Percentiles rank a stretch among this genome's conserved stretches.
Evolutionary conservation across 2,329 filamentous ascomycete species (phyloP).

Genomic region (Capronia americana): DNA sequence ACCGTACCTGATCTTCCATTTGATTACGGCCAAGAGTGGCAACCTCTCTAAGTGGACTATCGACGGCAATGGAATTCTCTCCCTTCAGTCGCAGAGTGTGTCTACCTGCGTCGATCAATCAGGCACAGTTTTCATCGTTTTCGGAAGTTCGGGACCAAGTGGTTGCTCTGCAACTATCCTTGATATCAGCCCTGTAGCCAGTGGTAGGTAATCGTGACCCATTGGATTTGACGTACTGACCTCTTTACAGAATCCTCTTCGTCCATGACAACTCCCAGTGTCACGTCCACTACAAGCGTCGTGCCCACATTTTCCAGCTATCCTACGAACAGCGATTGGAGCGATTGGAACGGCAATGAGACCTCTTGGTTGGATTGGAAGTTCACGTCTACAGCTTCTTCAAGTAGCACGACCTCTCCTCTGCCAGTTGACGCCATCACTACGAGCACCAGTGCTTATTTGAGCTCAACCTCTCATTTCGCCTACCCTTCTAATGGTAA

Average conservation of each 20-base stretch:
- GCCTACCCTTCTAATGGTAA: constrained; percentile 8
- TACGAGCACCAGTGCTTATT: constrained; percentile 13
- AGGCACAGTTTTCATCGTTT: constrained; percentile 3
- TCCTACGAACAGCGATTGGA: neutral
- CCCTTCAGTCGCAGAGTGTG: neutral
- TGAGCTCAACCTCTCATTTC: constrained; percentile 6
- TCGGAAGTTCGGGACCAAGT: neutral
- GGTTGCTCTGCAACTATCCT: neutral
- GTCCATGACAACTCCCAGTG: neutral
- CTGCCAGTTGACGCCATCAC: constrained; percentile 10
- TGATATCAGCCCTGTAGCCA: neutral
- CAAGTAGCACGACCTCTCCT: constrained; percentile 4
- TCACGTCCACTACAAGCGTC: neutral
- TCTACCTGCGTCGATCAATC: constrained; percentile 2
- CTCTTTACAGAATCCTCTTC: neutral
- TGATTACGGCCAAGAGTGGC: neutral
- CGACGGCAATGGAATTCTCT: neutral
- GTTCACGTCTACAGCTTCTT: neutral
- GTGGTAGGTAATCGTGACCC: neutral
- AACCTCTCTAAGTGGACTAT: constrained; percentile 6
- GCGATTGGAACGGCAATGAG: neutral
- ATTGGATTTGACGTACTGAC: neutral
- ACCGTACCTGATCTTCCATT: constrained; percentile 6
- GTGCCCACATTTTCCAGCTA: neutral
- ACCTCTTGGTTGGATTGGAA: constrained; percentile 8